Percentiles rank a stretch among this genome's conserved stretches.
phyloP scores from a whole-genome alignment of 345 rosid genomes.

The Raphanus raphanistrum region DNA sequence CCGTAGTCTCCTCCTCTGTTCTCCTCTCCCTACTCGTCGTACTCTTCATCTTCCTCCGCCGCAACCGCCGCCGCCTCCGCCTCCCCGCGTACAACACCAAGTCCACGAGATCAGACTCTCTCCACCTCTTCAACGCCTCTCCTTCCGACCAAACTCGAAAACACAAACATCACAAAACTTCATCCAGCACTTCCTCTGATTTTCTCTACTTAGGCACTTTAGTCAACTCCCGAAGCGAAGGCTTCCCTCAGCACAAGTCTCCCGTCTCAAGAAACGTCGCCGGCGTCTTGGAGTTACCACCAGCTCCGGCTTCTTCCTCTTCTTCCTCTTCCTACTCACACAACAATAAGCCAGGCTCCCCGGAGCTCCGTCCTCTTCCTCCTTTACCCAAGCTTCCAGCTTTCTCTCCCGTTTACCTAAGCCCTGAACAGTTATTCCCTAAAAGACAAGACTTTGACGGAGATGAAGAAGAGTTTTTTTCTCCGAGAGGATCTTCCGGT shows the following conservation, averaged over 20 bases:
- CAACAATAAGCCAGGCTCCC: constrained; percentile 71
- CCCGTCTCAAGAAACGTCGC: constrained; percentile 42
- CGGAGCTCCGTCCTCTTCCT: constrained; percentile 87
- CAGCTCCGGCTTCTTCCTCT: constrained; percentile 25
- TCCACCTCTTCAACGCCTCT: constrained; percentile 65
- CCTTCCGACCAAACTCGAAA: constrained; percentile 53
- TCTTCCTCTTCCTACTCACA: constrained; percentile 41
- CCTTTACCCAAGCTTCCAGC: constrained; percentile 60
- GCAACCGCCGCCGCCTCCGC: constrained; percentile 39
- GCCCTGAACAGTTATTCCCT: constrained; percentile 46
- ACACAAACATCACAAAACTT: constrained; percentile 33
- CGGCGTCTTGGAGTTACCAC: constrained; percentile 44
- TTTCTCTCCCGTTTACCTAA: constrained; percentile 43
- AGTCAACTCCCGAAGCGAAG: constrained; percentile 45
- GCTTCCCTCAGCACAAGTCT: constrained; percentile 41
- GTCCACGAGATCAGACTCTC: constrained; percentile 45
- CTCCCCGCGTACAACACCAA: constrained; percentile 39
- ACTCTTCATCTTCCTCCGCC: constrained; percentile 46
- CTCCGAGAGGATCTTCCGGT: constrained; percentile 87
- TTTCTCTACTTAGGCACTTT: constrained; percentile 87
- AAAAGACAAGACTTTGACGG: constrained; percentile 34
- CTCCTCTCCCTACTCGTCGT: constrained; percentile 47
- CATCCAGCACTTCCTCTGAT: constrained; percentile 60
- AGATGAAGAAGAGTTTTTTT: constrained; percentile 73
- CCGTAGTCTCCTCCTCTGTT: constrained; percentile 55